These are phyloP conservation scores for Sicyos baderoa DNA, from an alignment of 306 rosid species.

Conservation along the genomic window DNA sequence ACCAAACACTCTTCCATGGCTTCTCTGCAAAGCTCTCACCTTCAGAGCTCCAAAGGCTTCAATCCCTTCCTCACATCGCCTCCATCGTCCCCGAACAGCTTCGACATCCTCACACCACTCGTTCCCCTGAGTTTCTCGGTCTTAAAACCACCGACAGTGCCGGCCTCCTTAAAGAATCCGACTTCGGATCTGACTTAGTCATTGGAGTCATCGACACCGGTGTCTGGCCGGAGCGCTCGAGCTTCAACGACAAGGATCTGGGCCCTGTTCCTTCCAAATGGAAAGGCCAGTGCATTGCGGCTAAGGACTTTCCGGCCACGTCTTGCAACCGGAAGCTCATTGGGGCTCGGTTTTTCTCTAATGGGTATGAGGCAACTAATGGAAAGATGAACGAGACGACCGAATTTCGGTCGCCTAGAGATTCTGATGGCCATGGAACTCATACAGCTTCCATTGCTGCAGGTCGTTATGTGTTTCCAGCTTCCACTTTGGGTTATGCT, in stretches of 20 bases:
- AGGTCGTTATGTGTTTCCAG: constrained; percentile 68
- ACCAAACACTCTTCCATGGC: constrained; percentile 66
- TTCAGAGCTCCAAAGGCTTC: constrained; percentile 36
- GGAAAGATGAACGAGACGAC: constrained; percentile 69
- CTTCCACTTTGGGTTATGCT: constrained; percentile 68
- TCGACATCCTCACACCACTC: constrained; percentile 65
- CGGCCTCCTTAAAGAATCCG: constrained; percentile 70
- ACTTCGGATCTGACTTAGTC: constrained; percentile 85
- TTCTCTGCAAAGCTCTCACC: constrained; percentile 66
- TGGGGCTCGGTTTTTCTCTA: constrained; percentile 62
- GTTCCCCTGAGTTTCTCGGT: constrained; percentile 81
- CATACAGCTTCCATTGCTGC: constrained; percentile 87
- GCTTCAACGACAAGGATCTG: constrained; percentile 59
- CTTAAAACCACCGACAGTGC: constrained; percentile 48
- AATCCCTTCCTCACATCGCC: constrained; percentile 36
- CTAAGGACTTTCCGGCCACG: constrained; percentile 37
- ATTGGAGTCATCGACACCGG: constrained; percentile 88
- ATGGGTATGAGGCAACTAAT: constrained; percentile 61
- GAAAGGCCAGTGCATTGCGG: constrained; percentile 62
- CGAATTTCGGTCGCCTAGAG: constrained; percentile 64
- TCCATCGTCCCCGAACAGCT: constrained; percentile 66
- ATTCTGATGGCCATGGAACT: constrained; percentile 85
- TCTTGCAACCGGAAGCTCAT: constrained; percentile 69
- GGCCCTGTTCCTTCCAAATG: constrained; percentile 65
- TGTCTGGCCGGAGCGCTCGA: constrained; percentile 70